A percentile compares a stretch with the other conserved stretches of the same genome.
phyloP scores from a whole-genome alignment of 345 rosid species.

The Hypericum perforatum region DNA sequence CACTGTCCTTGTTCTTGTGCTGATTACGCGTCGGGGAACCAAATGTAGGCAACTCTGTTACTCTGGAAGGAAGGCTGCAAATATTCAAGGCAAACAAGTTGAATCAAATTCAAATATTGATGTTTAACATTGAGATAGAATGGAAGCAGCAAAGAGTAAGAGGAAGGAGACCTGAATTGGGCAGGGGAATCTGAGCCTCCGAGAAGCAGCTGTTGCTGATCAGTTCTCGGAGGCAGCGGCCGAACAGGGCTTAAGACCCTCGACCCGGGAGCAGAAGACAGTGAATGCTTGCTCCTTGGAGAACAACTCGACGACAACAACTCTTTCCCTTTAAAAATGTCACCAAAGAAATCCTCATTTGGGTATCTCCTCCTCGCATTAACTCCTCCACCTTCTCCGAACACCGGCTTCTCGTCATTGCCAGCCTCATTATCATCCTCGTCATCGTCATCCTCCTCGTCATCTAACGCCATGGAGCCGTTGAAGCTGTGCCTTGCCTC shows the following conservation, averaged over 20 bases:
- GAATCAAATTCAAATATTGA: background rate
- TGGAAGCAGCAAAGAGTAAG: background rate
- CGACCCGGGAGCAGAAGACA: slow-evolving; percentile 42
- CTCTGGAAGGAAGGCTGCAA: slow-evolving; percentile 53
- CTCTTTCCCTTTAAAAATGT: slow-evolving; percentile 52
- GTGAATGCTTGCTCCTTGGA: slow-evolving; percentile 39
- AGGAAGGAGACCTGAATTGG: slow-evolving; percentile 53
- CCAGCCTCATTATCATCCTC: too few species aligned
- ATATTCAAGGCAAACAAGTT: background rate
- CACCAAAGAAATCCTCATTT: slow-evolving; percentile 53
- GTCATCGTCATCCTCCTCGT: slow-evolving; percentile 9
- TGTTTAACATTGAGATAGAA: background rate
- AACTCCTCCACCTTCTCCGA: slow-evolving; percentile 34
- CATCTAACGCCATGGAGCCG: slow-evolving; percentile 9
- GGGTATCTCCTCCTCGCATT: slow-evolving; percentile 28
- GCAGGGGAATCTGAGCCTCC: slow-evolving; percentile 36
- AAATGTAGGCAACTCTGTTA: slow-evolving; percentile 48
- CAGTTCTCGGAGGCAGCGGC: slow-evolving; percentile 41
- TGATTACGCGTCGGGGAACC: slow-evolving; percentile 31
- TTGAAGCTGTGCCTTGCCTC: slow-evolving; percentile 37
- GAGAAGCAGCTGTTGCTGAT: slow-evolving; percentile 16
- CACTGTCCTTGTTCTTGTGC: slow-evolving; percentile 30
- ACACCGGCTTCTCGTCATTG: slow-evolving; percentile 53
- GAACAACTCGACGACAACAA: slow-evolving; percentile 26
- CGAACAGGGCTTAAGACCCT: slow-evolving; percentile 48